Percentiles rank a stretch among this genome's conserved stretches.
Evolutionary conservation across 1,284 basidiomycete species (phyloP).

Genomic region (Sphagnurus paluster): DNA sequence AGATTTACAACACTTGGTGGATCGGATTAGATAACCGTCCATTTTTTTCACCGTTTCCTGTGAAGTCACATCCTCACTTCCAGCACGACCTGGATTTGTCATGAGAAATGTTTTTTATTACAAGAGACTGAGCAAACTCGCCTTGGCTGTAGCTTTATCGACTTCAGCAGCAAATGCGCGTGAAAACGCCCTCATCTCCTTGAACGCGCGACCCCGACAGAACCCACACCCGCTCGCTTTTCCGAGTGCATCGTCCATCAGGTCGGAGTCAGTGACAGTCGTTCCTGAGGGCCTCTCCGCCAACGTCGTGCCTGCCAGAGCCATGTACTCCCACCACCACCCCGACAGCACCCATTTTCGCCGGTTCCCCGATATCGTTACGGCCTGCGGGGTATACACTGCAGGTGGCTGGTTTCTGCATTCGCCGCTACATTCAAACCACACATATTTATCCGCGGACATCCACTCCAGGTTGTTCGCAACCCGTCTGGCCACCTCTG

Average conservation of each 20-base stretch:
- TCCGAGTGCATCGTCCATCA: constrained; percentile 13
- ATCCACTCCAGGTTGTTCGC: constrained; percentile 28
- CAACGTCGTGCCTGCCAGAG: constrained; percentile 1
- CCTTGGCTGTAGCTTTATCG: constrained; percentile 7
- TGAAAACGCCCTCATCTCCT: constrained; percentile 10
- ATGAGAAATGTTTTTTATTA: too few relatives aligned
- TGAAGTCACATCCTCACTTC: constrained; percentile 5
- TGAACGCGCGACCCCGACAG: constrained; percentile 13
- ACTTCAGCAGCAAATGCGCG: constrained; percentile 7
- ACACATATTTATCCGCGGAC: constrained; percentile 8
- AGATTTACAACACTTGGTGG: background rate
- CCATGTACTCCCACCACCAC: constrained; percentile 14
- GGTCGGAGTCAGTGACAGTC: constrained; percentile 2
- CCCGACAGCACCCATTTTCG: constrained; percentile 8
- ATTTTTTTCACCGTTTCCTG: too few relatives aligned
- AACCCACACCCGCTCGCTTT: constrained; percentile 11
- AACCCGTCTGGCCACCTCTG: constrained; percentile 18
- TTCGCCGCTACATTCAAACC: constrained; percentile 9
- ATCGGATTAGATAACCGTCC: background rate
- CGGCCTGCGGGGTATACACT: background rate
- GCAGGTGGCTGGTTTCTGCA: constrained; percentile 1
- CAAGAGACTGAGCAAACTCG: background rate
- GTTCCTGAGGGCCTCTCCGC: constrained; percentile 6
- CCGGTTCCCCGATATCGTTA: constrained; percentile 11
- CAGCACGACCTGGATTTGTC: constrained; percentile 5